A percentile compares a stretch with the other conserved stretches of the same genome.
These are phyloP conservation scores for Fusarium lyarnte DNA, from an alignment of 2,329 filamentous ascomycete species.

Conservation along the genomic window DNA sequence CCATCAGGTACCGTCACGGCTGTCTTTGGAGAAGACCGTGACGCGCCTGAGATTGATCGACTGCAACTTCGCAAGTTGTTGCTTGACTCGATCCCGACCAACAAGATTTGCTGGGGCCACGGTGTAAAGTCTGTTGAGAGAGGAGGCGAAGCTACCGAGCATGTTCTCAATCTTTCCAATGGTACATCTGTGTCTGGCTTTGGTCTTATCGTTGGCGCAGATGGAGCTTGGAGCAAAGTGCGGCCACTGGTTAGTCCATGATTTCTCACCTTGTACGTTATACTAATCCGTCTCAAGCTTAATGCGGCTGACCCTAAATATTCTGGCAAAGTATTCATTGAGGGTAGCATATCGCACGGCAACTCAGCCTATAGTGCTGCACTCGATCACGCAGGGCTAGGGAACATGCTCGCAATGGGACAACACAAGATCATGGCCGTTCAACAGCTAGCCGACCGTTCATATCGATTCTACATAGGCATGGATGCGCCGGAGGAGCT, in stretches of 20 bases:
- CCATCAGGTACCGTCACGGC: slow-evolving; percentile 43
- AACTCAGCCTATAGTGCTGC: neutral
- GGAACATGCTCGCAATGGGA: slow-evolving; percentile 8
- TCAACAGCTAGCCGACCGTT: slow-evolving; percentile 1
- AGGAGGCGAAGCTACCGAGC: accelerated
- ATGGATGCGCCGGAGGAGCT: neutral
- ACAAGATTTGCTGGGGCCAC: slow-evolving; percentile 51
- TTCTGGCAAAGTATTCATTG: slow-evolving; percentile 11
- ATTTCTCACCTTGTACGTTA: slow-evolving; percentile 46
- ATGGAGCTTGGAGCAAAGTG: slow-evolving; percentile 44
- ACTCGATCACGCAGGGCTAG: neutral
- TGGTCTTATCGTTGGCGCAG: slow-evolving; percentile 17
- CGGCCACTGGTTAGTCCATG: slow-evolving; percentile 49
- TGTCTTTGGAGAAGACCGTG: slow-evolving; percentile 30
- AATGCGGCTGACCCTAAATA: neutral
- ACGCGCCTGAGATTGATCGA: slow-evolving; percentile 53
- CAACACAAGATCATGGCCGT: neutral
- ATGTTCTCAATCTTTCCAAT: slow-evolving; percentile 2
- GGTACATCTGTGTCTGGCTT: neutral
- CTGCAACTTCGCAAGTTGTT: slow-evolving; percentile 49
- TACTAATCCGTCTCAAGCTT: slow-evolving; percentile 28
- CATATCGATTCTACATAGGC: slow-evolving; percentile 5
- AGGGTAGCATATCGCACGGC: neutral
- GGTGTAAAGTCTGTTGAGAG: neutral
- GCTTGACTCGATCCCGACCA: slow-evolving; percentile 42